Evolutionary conservation across 148 eudicot species (phyloP).

Genomic region (Hydrangea macrophylla): DNA sequence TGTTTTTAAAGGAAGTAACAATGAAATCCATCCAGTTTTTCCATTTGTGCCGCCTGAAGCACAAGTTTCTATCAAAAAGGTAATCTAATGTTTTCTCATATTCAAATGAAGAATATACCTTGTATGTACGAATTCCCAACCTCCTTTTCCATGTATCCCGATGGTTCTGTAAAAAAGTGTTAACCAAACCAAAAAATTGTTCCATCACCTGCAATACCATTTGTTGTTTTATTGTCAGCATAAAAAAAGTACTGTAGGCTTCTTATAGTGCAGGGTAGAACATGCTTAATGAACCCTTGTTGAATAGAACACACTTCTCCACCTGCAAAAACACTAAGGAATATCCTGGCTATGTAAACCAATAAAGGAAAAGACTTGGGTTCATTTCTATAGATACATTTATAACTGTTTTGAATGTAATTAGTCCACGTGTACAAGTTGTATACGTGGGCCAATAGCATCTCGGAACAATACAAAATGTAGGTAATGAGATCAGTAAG

Average conservation of each 20-base stretch:
- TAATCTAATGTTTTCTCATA: not conserved
- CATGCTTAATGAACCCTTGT: not conserved
- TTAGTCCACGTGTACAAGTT: too few species aligned
- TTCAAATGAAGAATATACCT: constrained; percentile 42
- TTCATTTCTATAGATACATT: too few species aligned
- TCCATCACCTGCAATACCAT: constrained; percentile 84
- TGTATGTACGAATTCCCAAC: constrained; percentile 89
- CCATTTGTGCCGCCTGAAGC: not conserved
- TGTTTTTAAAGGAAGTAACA: not conserved
- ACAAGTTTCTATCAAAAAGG: not conserved
- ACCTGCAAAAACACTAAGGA: not conserved
- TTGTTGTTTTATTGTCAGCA: not conserved
- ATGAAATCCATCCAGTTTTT: not conserved
- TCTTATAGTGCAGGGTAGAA: not conserved
- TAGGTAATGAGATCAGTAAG: too few species aligned
- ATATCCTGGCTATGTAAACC: not conserved
- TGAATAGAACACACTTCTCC: not conserved
- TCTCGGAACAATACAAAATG: too few species aligned
- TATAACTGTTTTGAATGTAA: too few species aligned
- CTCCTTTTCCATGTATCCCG: constrained; percentile 90
- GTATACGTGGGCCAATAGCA: too few species aligned
- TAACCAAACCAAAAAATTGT: constrained; percentile 94
- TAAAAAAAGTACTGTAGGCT: not conserved
- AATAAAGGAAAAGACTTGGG: not conserved
- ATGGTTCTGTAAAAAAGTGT: constrained; percentile 87